Base-by-base conservation (phyloP, 1,284 basidiomycete genomes). In the Pseudozyma flocculosa region DNA sequence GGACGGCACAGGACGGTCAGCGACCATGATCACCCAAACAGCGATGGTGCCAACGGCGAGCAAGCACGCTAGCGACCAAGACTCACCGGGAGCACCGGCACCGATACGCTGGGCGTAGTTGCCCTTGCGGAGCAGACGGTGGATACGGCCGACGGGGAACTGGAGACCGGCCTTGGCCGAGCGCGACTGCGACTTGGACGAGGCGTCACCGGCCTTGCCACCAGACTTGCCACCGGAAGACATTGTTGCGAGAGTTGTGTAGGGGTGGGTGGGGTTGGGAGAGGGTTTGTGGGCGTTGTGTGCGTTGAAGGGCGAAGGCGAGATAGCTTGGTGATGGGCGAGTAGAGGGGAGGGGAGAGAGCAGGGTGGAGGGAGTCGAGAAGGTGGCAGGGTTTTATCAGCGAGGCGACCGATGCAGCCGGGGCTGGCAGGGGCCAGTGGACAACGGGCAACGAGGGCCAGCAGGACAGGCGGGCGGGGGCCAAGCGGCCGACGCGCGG, bases 61-160 rank as follows among this genome's bases (percentile, higher is more conserved):
- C n/a, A n/a, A n/a, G n/a, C n/a, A n/a, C n/a, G n/a, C n/a, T n/a
- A n/a, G n/a, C n/a, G n/a, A n/a, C n/a, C n/a, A n/a, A n/a, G n/a
- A 82, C 85, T 64, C 79, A 88, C 86, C 88, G 73, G 86, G 87
- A 59, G 88, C 85, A 76, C 83, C 84, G 52, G 84, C 85, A 80
- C 87, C 87, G 56, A 89, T 83, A 80, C 87, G 86, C 76, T 86
- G 85, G 48, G 87, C 87, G 65, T 89, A 89, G 84, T 90, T 90
- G 64, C 88, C 88, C 81, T 86, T 85, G 84, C 89, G 89, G 70
- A 97, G 82, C 81, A 93, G 93, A 81, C 93, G 88, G 79, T 92
- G 91, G 54, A 93, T 90, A 88, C 90, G 90, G 43, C 90, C 90
- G 40, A 92, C 90, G 47, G 90, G 90, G 79, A 92, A 92, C 89